These are phyloP conservation scores for Cladobotryum protrusum DNA, from an alignment of 2,329 filamentous ascomycete species.

Conservation along the genomic window DNA sequence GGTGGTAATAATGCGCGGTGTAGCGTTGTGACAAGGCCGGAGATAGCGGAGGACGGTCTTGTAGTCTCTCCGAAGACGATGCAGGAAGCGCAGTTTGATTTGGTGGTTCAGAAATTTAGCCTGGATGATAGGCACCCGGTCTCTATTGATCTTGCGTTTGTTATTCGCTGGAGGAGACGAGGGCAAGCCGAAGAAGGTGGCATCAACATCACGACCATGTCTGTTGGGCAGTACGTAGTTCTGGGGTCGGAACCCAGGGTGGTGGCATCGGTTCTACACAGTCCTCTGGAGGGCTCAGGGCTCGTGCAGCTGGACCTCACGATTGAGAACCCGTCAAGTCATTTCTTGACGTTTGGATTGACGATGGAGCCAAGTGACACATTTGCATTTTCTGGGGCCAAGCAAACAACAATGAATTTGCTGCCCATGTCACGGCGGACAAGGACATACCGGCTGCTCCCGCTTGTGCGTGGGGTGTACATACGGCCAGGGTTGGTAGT, in stretches of 20 bases:
- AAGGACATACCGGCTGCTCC: constrained; percentile 68
- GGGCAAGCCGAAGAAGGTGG: constrained; percentile 15
- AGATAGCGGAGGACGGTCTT: constrained; percentile 36
- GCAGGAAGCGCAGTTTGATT: constrained; percentile 63
- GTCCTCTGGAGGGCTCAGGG: constrained; percentile 23
- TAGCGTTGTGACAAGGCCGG: constrained; percentile 34
- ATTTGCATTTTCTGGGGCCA: constrained; percentile 88
- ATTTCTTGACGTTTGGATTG: constrained; percentile 89
- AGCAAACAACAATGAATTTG: constrained; percentile 71
- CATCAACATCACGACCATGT: constrained; percentile 60
- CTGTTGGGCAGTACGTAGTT: constrained; percentile 73
- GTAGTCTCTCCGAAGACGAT: constrained; percentile 60
- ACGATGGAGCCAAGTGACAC: constrained; percentile 88
- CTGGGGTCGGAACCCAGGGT: constrained; percentile 83
- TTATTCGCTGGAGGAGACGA: constrained; percentile 68
- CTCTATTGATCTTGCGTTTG: constrained; percentile 66
- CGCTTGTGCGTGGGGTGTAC: constrained; percentile 60
- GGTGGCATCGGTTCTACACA: constrained; percentile 52
- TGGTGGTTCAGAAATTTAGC: constrained; percentile 68
- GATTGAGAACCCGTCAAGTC: constrained; percentile 89
- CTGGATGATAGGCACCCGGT: constrained; percentile 77
- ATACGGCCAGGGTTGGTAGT: constrained; percentile 69
- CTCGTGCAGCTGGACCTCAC: constrained; percentile 50
- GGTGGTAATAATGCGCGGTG: constrained; percentile 59
- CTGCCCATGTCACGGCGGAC: constrained; percentile 72